Evolutionary conservation across 148 eudicot genomes (phyloP), one percentile per base, ranked within the genome.

Genomic region (Amaranthus palmeri): DNA sequence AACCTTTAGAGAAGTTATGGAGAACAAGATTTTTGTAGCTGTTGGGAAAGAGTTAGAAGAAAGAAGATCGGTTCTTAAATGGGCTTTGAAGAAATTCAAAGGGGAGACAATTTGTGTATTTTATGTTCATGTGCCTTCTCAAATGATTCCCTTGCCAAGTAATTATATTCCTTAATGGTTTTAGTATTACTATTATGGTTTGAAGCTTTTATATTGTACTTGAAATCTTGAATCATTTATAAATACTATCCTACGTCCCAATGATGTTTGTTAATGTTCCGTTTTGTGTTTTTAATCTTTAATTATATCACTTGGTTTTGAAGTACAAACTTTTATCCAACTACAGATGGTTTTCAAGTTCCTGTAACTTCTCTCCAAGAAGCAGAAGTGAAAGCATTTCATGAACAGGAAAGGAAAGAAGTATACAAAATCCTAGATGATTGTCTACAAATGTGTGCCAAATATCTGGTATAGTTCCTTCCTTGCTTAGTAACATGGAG

Each of bases 271-370:
- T 70, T 51, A 70, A 41, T 40, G 53, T 44, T 70, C 18, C 3
- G n/a, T 52, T 71, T 67, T 63, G 74, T 62, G 50, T 8, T n/a
- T 17, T 50, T 5, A 52, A 10, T 42, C 46, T 17, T 45, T 45
- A 36, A 53, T 5, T 52, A 67, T 9, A 18, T 67, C 52, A 41
- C 40, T 7, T 65, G 2, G 10, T 15, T 63, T 46, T 4, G 68
- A 51, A 41, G 44, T 42, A 46, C 9, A 2, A 55, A 57, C 14
- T 2, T 15, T 61, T 45, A 62, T 25, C 13, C 11, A 11, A 43
- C 74, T 80, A 55, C 81, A 91, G 93, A 80, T 84, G 89, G 85
- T 68, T 74, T 84, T 68, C 80, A 84, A 54, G 73, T 82, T 80
- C 76, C 85, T 47, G 72, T 69, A 7, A 79, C 66, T 63, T 61